Evolutionary conservation across 1,284 basidiomycete species (phyloP).

Genomic region (Sutorius eximius): DNA sequence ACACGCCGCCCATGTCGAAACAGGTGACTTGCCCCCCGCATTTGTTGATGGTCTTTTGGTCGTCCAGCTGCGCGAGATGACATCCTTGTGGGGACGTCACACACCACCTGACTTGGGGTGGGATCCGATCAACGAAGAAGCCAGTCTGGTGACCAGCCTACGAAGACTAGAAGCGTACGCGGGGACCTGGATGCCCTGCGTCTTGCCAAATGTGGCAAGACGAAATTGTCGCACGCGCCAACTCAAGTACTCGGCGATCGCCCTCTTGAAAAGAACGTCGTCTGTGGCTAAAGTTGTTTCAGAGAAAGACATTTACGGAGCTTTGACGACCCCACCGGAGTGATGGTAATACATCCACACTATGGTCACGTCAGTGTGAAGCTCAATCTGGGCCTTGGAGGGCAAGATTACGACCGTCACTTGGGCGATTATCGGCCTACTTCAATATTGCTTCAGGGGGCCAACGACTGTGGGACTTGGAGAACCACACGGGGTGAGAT

Average conservation of each 20-base stretch:
- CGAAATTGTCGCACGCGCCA: background rate
- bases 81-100: background rate
- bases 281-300: background rate
- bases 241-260: background rate
- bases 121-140: background rate
- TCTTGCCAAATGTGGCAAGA: background rate
- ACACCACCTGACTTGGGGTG: background rate
- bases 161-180: background rate
- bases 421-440: too few species aligned
- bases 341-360: background rate
- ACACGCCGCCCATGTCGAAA: background rate
- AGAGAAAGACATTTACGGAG: background rate
- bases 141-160: too few species aligned
- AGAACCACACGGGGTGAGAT: too few species aligned
- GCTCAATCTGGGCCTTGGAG: too few species aligned
- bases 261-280: background rate
- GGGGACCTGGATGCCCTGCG: background rate
- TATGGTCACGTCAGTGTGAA: background rate
- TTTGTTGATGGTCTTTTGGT: background rate
- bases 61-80: background rate
- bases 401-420: too few species aligned
- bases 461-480: too few species aligned
- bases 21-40: background rate
- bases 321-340: background rate
- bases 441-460: too few species aligned